Evolutionary conservation across 1,284 basidiomycete genomes (phyloP).

Genomic region (Violaceomyces palustris): DNA sequence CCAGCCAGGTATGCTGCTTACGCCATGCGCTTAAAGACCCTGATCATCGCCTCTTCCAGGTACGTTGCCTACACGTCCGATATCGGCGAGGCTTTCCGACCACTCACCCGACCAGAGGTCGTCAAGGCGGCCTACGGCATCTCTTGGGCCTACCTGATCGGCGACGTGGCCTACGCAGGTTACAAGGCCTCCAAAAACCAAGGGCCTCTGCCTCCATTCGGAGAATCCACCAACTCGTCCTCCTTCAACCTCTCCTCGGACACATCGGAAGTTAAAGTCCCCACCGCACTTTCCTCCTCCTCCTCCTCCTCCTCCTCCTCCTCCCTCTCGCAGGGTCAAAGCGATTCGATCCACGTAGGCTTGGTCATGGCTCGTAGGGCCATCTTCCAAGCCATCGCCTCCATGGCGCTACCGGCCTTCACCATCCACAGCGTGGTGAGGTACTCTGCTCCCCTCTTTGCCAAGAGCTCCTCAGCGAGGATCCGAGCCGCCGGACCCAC

Average conservation of each 20-base stretch:
- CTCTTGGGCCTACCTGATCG: slow-evolving; percentile 68
- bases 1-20: slow-evolving; percentile 41
- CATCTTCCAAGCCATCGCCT: slow-evolving; percentile 49
- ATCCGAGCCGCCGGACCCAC: slow-evolving; percentile 77
- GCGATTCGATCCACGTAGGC: slow-evolving; percentile 26
- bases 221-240: slow-evolving; percentile 2
- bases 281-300: slow-evolving; percentile 9
- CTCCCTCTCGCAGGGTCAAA: no score
- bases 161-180: slow-evolving; percentile 84
- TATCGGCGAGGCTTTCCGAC: slow-evolving; percentile 85
- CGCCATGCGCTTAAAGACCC: slow-evolving; percentile 39
- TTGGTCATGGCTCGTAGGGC: slow-evolving; percentile 37
- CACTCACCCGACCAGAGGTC: slow-evolving; percentile 70
- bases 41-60: slow-evolving; percentile 26
- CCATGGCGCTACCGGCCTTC: slow-evolving; percentile 43
- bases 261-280: no score
- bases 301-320: slow-evolving; percentile 5
- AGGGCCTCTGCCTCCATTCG: slow-evolving; percentile 15
- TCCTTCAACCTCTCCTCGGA: no score
- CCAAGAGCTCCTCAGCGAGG: slow-evolving; percentile 62
- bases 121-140: slow-evolving; percentile 80
- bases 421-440: slow-evolving; percentile 52
- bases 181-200: slow-evolving; percentile 59
- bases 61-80: slow-evolving; percentile 67
- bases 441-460: slow-evolving; percentile 71